Evolutionary conservation across 2,329 filamentous ascomycete species (phyloP).

Genomic region (Penicillium crustosum): DNA sequence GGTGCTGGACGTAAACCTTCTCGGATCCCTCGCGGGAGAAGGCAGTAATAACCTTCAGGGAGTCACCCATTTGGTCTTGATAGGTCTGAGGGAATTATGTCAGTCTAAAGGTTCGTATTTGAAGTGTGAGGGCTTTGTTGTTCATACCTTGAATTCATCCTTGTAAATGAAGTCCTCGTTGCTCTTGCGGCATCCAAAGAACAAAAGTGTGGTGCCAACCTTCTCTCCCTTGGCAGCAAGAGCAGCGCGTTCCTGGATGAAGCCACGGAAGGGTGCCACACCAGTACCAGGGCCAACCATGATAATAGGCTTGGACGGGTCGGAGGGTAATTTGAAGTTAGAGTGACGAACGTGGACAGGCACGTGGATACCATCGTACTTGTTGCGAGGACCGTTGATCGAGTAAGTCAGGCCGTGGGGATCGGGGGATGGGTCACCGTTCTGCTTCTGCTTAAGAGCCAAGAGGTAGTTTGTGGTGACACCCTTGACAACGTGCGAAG

Average conservation of each 20-base stretch:
- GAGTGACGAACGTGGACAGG: constrained; percentile 96
- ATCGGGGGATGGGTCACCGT: constrained; percentile 76
- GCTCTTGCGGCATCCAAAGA: constrained; percentile 88
- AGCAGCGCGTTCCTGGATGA: constrained; percentile 88
- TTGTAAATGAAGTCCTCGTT: constrained; percentile 92
- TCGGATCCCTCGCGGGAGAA: constrained; percentile 86
- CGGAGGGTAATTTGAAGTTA: constrained; percentile 98
- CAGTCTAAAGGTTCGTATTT: constrained; percentile 19
- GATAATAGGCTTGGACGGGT: constrained; percentile 89
- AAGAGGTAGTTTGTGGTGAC: constrained; percentile 96
- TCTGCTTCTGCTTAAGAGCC: constrained; percentile 94
- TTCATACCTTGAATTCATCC: constrained; percentile 85
- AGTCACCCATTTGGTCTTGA: constrained; percentile 78
- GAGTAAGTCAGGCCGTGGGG: constrained; percentile 83
- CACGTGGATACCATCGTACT: constrained; percentile 92
- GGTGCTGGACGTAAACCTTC: constrained; percentile 97
- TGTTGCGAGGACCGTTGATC: constrained; percentile 86
- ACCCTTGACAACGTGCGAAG: constrained; percentile 79
- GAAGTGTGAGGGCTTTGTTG: neutral
- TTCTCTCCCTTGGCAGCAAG: constrained; percentile 75
- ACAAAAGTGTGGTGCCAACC: constrained; percentile 84
- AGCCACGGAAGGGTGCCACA: constrained; percentile 92
- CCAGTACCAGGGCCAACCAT: constrained; percentile 96
- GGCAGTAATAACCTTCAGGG: constrained; percentile 85
- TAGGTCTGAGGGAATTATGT: constrained; percentile 62